Evolutionary conservation across 116 monocot genomes (phyloP).

Genomic region (Zostera marina): DNA sequence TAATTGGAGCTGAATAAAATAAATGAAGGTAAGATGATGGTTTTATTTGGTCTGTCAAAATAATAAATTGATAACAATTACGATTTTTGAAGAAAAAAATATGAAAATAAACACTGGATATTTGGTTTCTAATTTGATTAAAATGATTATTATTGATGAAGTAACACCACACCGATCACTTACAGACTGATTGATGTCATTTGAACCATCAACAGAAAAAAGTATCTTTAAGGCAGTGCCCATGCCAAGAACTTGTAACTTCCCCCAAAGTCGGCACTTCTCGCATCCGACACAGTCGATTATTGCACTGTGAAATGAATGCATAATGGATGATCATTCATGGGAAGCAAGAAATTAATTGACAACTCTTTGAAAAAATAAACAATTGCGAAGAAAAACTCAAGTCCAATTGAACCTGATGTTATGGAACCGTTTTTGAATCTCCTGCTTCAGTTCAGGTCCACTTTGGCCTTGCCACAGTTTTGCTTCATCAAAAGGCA

Average conservation of each 20-base stretch:
- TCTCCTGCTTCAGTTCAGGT: constrained; percentile 72
- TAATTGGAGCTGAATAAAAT: constrained; percentile 31
- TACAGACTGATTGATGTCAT: constrained; percentile 40
- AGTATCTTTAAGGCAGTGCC: constrained; percentile 95
- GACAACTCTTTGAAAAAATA: too few species aligned
- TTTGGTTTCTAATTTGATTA: too few species aligned
- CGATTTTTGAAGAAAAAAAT: not conserved
- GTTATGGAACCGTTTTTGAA: constrained; percentile 88
- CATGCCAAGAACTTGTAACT: constrained; percentile 97
- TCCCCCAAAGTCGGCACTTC: constrained; percentile 98
- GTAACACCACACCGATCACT: constrained; percentile 10
- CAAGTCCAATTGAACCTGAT: constrained; percentile 45
- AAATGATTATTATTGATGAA: too few species aligned
- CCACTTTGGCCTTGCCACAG: constrained; percentile 87
- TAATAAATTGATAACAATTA: not conserved
- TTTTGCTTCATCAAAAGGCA: constrained; percentile 95
- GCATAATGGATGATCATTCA: too few species aligned
- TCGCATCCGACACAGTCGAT: constrained; percentile 99
- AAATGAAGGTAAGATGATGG: not conserved
- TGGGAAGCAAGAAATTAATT: too few species aligned
- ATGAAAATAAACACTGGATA: not conserved
- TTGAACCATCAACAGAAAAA: constrained; percentile 63
- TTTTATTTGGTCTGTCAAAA: too few species aligned
- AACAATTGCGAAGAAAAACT: too few species aligned
- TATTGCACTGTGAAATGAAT: constrained; percentile 39